Conservation (phyloP, 106 monocot genomes). For the Dendrobium catenatum region DNA sequence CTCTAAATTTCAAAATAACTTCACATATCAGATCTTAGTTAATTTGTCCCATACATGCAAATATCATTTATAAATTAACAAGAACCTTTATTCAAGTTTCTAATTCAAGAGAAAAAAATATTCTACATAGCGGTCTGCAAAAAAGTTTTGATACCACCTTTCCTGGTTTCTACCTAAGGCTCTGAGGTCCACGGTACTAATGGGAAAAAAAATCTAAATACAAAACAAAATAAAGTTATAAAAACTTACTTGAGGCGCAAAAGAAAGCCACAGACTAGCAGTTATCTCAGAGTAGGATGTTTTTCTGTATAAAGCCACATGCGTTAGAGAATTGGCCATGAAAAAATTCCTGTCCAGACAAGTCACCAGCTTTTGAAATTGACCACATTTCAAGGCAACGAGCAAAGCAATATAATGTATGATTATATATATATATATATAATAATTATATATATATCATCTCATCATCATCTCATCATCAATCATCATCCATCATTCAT, state of each 20-base stretch:
- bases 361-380: constrained; percentile 8
- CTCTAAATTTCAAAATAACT: not conserved
- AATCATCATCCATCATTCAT: no score
- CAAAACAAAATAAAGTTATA: not conserved
- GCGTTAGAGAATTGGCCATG: constrained; percentile 65
- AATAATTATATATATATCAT: no score
- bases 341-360: constrained; percentile 62
- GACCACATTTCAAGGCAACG: not conserved
- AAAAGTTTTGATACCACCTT: not conserved
- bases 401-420: no score
- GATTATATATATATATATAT: no score
- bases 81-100: not conserved
- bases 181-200: not conserved
- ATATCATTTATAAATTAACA: not conserved
- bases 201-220: not conserved
- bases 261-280: constrained; percentile 93
- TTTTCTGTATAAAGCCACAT: constrained; percentile 63
- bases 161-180: not conserved
- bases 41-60: not conserved
- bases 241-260: constrained; percentile 79
- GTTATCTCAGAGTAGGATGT: constrained; percentile 74
- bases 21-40: not conserved
- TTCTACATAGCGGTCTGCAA: not conserved
- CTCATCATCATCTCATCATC: no score
- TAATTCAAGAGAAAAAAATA: not conserved